Base-by-base conservation (phyloP, 495 filamentous ascomycete species). In the Lasiosphaeria miniovina region DNA sequence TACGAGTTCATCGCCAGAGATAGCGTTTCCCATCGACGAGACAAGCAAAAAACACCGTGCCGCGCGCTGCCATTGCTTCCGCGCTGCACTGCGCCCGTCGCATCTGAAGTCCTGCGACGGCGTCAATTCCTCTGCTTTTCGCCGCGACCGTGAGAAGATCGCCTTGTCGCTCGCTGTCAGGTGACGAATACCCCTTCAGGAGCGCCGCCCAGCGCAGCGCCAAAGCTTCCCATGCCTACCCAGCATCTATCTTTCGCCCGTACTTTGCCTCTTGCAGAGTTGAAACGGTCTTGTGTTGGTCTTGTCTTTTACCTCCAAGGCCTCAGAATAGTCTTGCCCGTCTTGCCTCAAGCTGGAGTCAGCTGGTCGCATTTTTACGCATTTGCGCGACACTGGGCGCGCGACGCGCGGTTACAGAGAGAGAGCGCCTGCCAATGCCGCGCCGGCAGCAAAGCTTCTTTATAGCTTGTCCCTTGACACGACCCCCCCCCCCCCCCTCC, bases 1-100 rank as follows among this genome's bases (percentile, higher is more conserved):
- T 68, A 64, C 55, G 68, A 33, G 10, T 54, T 32, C 24, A 57
- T 56, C 54, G 34, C 51, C 48, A 46, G 43, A 46, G 15, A 46
- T 46, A 5, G 46, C 45, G 40, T 58, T 51, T 58, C 24, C 24
- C 48, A 58, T 41, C 46, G 32, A 10, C 32, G 17, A n/a, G 36
- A 38, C 45, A 40, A 6, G 15, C 5, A 2, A 51, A 31, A 11
- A 7, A 35, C n/a, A 12, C 17, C 15, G 11, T 32, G 4, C 7
- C 49, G 17, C 49, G 48, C 48, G 55, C 55, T 11, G 9, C 55
- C 35, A 40, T 50, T 35, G 14, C n/a, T 31, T 46, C 10, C 53
- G 32, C 17, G 17, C n/a, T 7, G 14, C 49, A 40, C 17, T n/a
- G n/a, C 46, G 34, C 14, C n/a, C 32, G 49, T 38, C 41, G 24